A percentile compares a stretch with the other conserved stretches of the same genome.
Conservation (phyloP, 2,329 filamentous ascomycete species). For the Podosphaera fusca region DNA sequence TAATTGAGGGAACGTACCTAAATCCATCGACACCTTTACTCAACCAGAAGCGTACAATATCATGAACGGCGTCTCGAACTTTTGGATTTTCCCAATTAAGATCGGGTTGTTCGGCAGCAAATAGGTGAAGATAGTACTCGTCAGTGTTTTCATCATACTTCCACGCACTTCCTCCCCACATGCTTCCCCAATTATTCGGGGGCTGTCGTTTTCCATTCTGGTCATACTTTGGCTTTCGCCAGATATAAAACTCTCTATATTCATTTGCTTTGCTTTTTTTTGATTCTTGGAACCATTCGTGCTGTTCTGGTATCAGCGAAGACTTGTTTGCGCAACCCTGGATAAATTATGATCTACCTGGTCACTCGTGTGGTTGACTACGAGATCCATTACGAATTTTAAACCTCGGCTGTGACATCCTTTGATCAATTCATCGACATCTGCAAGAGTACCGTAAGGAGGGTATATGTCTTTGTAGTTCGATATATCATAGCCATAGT, state of each 20-base stretch:
- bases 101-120: slow-evolving; percentile 47
- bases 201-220: slow-evolving; percentile 17
- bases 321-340: neutral
- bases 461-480: slow-evolving; percentile 44
- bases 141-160: slow-evolving; percentile 26
- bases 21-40: slow-evolving; percentile 34
- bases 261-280: slow-evolving; percentile 23
- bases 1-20: slow-evolving; percentile 10
- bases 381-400: slow-evolving; percentile 47
- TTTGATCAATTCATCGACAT: slow-evolving; percentile 39
- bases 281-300: slow-evolving; percentile 34
- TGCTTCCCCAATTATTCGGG: slow-evolving; percentile 23
- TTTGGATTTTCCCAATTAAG: slow-evolving; percentile 53
- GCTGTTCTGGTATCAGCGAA: slow-evolving; percentile 16
- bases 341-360: slow-evolving; percentile 10
- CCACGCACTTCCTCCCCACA: slow-evolving; percentile 26
- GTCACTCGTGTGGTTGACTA: slow-evolving; percentile 42
- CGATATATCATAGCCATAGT: slow-evolving; percentile 53
- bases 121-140: slow-evolving; percentile 37
- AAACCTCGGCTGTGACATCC: slow-evolving; percentile 35
- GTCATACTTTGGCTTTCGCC: slow-evolving; percentile 22
- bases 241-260: slow-evolving; percentile 42
- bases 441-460: slow-evolving; percentile 41
- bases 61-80: slow-evolving; percentile 43
- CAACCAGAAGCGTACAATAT: slow-evolving; percentile 53